Evolutionary conservation across 108 stramenopile genomes (phyloP).

Genomic region (Cyclostephanos invisitatus): DNA sequence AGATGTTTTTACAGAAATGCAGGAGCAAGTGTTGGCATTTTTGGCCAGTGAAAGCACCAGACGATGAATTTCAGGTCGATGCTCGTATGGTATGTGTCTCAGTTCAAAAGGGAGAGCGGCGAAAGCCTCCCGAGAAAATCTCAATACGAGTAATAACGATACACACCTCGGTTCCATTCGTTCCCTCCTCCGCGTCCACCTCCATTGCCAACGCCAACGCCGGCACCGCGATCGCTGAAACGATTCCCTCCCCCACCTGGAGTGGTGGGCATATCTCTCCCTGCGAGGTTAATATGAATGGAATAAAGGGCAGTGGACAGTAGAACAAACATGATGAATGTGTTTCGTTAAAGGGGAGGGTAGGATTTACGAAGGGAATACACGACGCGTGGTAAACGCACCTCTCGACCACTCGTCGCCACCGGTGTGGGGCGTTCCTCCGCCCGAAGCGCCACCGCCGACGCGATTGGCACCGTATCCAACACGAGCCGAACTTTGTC

Average conservation of each 20-base stretch:
- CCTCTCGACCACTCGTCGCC: slow-evolving; percentile 25
- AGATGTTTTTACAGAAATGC: background rate
- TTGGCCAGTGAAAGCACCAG: background rate
- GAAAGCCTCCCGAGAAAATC: too few species aligned
- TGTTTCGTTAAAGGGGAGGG: too few species aligned
- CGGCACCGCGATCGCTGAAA: slow-evolving; percentile 8
- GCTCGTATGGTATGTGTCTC: too few species aligned
- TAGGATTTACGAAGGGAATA: background rate
- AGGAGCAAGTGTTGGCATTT: background rate
- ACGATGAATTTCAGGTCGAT: too few species aligned
- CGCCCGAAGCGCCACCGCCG: slow-evolving; percentile 26
- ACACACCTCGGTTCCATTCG: slow-evolving; percentile 22
- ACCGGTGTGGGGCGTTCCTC: slow-evolving; percentile 16
- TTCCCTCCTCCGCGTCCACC: slow-evolving; percentile 20
- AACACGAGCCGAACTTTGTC: slow-evolving; percentile 8
- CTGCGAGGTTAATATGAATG: background rate
- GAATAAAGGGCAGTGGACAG: background rate
- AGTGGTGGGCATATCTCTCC: slow-evolving; percentile 27
- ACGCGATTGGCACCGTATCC: slow-evolving; percentile 12
- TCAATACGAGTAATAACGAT: background rate
- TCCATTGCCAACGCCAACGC: slow-evolving; percentile 20
- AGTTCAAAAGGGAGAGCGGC: too few species aligned
- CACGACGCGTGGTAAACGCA: background rate
- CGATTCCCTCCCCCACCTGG: slow-evolving; percentile 29
- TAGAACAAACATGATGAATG: background rate